Percentiles rank a stretch among this genome's conserved stretches.
Evolutionary conservation across 306 rosid species (phyloP).

Genomic region (Delonix regia): DNA sequence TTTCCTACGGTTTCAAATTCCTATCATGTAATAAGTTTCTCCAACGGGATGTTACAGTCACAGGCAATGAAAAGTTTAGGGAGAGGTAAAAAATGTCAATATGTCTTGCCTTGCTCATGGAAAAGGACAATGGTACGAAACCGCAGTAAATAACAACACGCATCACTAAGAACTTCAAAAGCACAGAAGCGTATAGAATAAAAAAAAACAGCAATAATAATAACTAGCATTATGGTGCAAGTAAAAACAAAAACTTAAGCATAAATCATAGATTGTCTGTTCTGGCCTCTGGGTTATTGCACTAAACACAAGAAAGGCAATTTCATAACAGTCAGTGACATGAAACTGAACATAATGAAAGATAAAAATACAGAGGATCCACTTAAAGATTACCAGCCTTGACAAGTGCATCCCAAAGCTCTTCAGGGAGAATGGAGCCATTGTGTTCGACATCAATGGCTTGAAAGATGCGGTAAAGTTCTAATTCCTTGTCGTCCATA

Average conservation of each 20-base stretch:
- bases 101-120: not conserved
- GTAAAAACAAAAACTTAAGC: not conserved
- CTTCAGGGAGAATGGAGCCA: constrained; percentile 65
- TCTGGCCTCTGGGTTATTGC: not conserved
- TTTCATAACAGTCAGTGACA: not conserved
- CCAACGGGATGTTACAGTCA: constrained; percentile 5
- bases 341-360: not conserved
- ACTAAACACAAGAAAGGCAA: not conserved
- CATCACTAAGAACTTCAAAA: not conserved
- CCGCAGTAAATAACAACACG: constrained; percentile 3
- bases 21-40: constrained; percentile 3
- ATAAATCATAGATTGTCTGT: not conserved
- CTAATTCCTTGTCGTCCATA: constrained; percentile 64
- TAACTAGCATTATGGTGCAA: not conserved
- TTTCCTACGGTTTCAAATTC: not conserved
- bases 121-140: not conserved
- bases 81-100: not conserved
- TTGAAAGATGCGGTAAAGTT: constrained; percentile 62
- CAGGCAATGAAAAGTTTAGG: not conserved
- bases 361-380: not conserved
- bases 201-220: not conserved
- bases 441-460: constrained; percentile 61
- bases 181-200: constrained; percentile 16
- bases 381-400: constrained; percentile 55
- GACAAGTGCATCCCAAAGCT: constrained; percentile 66